phyloP scores from a whole-genome alignment of 2,329 filamentous ascomycete genomes.

The Trichocomaceae sp. region DNA sequence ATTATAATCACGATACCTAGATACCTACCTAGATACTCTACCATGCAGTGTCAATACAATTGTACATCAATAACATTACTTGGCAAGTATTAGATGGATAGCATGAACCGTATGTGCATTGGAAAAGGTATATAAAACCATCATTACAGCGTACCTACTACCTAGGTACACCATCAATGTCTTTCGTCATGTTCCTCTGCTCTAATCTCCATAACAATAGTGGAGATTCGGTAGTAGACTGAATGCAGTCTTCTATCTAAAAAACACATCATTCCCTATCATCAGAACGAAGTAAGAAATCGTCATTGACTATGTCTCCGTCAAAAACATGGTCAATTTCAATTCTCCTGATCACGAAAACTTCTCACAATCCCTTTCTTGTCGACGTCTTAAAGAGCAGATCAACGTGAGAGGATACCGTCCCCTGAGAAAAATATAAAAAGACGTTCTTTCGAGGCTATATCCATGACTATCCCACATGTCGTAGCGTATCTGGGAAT shows the following conservation, averaged over 20 bases:
- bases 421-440: neutral
- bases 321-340: neutral
- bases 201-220: neutral
- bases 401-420: too few species aligned
- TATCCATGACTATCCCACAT: too few species aligned
- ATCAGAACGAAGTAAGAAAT: neutral
- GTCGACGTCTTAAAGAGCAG: too few species aligned
- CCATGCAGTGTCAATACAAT: neutral
- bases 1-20: neutral
- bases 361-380: neutral
- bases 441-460: too few species aligned
- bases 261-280: neutral
- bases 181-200: neutral
- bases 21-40: neutral
- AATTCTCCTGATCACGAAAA: neutral
- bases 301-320: neutral
- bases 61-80: neutral
- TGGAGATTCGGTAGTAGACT: neutral
- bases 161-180: neutral
- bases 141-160: neutral
- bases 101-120: constrained; percentile 5
- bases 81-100: neutral
- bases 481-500: too few species aligned
- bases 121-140: constrained; percentile 2
- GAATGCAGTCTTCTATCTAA: neutral